A percentile compares a stretch with the other conserved stretches of the same genome.
These are phyloP conservation scores for Chytriomyces sp. DNA, from an alignment of 192 early-diverging fungal genomes.

Conservation along the genomic window DNA sequence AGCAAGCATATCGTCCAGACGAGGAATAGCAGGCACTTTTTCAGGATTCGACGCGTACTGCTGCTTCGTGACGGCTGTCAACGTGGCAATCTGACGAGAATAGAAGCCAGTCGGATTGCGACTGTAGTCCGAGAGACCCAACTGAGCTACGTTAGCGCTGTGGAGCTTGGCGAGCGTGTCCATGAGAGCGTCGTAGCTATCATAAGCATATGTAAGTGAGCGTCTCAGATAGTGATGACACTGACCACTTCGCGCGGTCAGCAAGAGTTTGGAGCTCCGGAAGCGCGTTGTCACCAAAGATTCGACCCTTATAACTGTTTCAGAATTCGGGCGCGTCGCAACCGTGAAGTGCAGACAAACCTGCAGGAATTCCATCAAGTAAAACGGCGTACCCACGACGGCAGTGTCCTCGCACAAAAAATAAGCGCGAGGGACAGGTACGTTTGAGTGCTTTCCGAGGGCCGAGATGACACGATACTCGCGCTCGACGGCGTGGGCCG, in stretches of 20 bases:
- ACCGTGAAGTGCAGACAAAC: too few species aligned
- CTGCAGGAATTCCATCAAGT: conserved; percentile 95
- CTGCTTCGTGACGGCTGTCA: conserved; percentile 60
- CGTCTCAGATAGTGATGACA: conserved; percentile 4
- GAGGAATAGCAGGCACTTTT: conserved; percentile 68
- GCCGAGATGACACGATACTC: conserved; percentile 83
- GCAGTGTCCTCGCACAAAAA: conserved; percentile 82
- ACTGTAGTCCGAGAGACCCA: conserved; percentile 77
- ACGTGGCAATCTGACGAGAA: conserved; percentile 76
- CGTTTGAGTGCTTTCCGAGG: conserved; percentile 68
- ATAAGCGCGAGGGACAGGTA: conserved; percentile 90
- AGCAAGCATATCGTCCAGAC: conserved; percentile 64
- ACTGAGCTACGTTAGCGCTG: conserved; percentile 59
- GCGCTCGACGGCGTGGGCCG: conserved; percentile 90
- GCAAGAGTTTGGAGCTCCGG: not conserved
- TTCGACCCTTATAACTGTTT: conserved; percentile 87
- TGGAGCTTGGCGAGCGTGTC: conserved; percentile 82
- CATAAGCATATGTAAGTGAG: conserved; percentile 1
- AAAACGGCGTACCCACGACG: conserved; percentile 91
- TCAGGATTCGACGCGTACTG: conserved; percentile 65
- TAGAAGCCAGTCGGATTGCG: conserved; percentile 70
- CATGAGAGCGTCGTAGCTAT: conserved; percentile 59
- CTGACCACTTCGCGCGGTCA: conserved; percentile 34
- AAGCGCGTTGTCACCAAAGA: conserved; percentile 64
- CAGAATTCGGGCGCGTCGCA: too few species aligned